phyloP scores from a whole-genome alignment of 2,329 filamentous ascomycete genomes.

The Lizonia empirigonia region DNA sequence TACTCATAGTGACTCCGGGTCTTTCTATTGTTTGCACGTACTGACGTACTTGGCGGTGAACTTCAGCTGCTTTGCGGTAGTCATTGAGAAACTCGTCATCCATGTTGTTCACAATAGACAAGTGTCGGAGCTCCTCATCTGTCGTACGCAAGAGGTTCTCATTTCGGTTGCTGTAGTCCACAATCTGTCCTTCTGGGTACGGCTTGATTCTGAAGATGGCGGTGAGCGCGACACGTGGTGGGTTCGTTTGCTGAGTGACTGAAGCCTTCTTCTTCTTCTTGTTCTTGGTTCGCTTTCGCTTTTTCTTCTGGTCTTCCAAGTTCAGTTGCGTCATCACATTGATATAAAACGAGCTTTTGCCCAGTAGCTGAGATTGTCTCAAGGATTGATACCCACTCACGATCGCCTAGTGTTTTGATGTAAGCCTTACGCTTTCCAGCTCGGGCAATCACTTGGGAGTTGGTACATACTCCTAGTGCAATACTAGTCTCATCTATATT shows the following conservation, averaged over 20 bases:
- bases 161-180: slow-evolving; percentile 67
- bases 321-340: not conserved
- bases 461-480: not conserved
- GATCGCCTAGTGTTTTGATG: not conserved
- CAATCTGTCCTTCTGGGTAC: slow-evolving; percentile 77
- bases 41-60: slow-evolving; percentile 82
- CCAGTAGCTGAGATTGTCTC: not conserved
- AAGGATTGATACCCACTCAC: not conserved
- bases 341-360: not conserved
- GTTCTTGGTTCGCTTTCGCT: slow-evolving; percentile 73
- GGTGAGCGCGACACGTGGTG: slow-evolving; percentile 73
- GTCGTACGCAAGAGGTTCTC: slow-evolving; percentile 81
- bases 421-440: not conserved
- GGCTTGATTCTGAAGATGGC: slow-evolving; percentile 70
- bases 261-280: slow-evolving; percentile 71
- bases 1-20: slow-evolving; percentile 75
- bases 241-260: slow-evolving; percentile 67
- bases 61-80: slow-evolving; percentile 83
- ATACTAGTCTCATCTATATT: not conserved
- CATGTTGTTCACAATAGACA: slow-evolving; percentile 67
- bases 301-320: slow-evolving; percentile 59
- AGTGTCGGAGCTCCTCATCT: slow-evolving; percentile 78
- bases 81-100: slow-evolving; percentile 77
- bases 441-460: not conserved
- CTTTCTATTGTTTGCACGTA: slow-evolving; percentile 78